Evolutionary conservation across 2,329 filamentous ascomycete species (phyloP).

Genomic region (Amauroascus verrucosus): DNA sequence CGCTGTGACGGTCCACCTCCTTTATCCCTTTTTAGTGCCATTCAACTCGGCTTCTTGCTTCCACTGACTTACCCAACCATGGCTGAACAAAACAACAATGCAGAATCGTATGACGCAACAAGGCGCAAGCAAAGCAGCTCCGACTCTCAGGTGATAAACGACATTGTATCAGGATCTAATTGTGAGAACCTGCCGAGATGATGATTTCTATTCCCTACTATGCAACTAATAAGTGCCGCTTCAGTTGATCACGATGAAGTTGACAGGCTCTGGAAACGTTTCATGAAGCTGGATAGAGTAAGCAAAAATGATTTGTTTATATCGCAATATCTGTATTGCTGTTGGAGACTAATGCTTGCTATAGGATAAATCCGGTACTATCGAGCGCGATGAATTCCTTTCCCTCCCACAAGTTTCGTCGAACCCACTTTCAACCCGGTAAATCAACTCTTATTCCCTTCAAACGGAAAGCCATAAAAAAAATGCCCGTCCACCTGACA

Average conservation of each 20-base stretch:
- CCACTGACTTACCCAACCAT: neutral
- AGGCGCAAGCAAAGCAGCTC: conserved; percentile 35
- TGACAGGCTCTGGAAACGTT: conserved; percentile 86
- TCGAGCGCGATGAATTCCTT: conserved; percentile 96
- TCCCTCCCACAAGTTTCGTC: conserved; percentile 94
- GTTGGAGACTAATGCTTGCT: neutral
- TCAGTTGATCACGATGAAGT: conserved; percentile 95
- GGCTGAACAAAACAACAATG: conserved; percentile 5
- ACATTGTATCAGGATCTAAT: conserved; percentile 92
- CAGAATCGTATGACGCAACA: conserved; percentile 4
- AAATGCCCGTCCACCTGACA: neutral
- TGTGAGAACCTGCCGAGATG: conserved; percentile 49
- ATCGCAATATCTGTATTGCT: neutral
- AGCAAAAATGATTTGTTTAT: conserved; percentile 5
- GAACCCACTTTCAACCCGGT: conserved; percentile 93
- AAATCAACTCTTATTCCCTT: conserved; percentile 22
- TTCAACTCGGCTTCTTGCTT: neutral
- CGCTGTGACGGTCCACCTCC: neutral
- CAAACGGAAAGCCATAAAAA: neutral
- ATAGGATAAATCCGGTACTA: conserved; percentile 93
- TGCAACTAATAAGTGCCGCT: conserved; percentile 9
- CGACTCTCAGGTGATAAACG: conserved; percentile 68
- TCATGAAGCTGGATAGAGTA: conserved; percentile 99
- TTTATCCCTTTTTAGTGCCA: neutral
- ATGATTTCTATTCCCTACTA: neutral